Evolutionary conservation across 495 filamentous ascomycete species (phyloP).

Genomic region (Podospora didyma): DNA sequence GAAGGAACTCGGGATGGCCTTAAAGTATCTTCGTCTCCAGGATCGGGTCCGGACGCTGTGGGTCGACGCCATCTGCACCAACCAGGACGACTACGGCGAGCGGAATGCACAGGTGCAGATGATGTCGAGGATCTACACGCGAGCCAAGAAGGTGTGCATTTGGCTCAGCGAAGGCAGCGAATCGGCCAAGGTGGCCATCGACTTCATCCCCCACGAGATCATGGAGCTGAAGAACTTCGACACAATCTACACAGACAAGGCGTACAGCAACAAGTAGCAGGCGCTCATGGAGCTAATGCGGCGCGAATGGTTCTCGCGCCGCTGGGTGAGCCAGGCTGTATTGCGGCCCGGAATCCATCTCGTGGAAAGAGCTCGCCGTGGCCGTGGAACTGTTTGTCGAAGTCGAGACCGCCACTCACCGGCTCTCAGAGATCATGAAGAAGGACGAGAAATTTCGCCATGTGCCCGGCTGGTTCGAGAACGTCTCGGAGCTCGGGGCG

Average conservation of each 20-base stretch:
- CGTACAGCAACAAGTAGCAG: conserved; percentile 18
- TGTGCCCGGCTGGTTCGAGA: conserved; percentile 12
- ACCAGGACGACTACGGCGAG: not conserved
- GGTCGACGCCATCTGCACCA: not conserved
- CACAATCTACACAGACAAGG: conserved; percentile 14
- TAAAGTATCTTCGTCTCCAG: not conserved
- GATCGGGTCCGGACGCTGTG: not conserved
- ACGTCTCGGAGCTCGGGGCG: conserved; percentile 30
- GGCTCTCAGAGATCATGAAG: conserved; percentile 16
- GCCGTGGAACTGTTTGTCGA: conserved; percentile 24
- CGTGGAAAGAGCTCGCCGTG: conserved; percentile 31
- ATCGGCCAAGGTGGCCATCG: conserved; percentile 18
- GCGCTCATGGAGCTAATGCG: conserved; percentile 29
- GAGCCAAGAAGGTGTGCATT: conserved; percentile 21
- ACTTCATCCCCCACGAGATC: conserved; percentile 29
- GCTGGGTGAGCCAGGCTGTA: conserved; percentile 30
- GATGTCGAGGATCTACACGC: conserved; percentile 27
- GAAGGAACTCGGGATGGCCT: not conserved
- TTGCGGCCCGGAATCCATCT: conserved; percentile 22
- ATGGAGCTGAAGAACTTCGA: conserved; percentile 30
- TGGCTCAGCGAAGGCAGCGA: conserved; percentile 27
- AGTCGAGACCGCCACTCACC: conserved; percentile 24
- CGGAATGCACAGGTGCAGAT: conserved; percentile 23
- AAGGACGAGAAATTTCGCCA: conserved; percentile 6
- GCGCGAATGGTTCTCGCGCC: conserved; percentile 31